Evolutionary conservation across 345 rosid species (phyloP).

Genomic region (Bruguiera sexangula): DNA sequence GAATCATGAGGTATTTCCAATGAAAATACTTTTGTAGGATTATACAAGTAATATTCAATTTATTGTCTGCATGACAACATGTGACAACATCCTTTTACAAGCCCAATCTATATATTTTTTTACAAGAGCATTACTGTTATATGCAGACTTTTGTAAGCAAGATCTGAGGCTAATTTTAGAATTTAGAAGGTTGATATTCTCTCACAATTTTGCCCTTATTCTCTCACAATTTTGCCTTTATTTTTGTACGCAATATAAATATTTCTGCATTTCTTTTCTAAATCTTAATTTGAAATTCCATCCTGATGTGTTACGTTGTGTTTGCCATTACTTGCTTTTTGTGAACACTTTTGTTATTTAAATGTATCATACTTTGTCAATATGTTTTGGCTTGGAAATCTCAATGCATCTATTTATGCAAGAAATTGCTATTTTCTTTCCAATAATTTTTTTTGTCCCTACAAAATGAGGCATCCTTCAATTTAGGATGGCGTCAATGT

Average conservation of each 20-base stretch:
- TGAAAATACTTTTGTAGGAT: not conserved
- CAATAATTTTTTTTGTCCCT: not conserved
- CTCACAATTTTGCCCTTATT: not conserved
- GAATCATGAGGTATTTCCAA: slow-evolving; percentile 64
- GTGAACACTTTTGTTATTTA: no score
- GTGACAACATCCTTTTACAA: not conserved
- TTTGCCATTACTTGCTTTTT: no score
- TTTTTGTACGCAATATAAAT: not conserved
- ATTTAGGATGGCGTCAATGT: not conserved
- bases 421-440: no score
- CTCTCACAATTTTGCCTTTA: not conserved
- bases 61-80: not conserved
- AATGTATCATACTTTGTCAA: no score
- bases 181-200: no score
- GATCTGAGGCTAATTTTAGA: not conserved
- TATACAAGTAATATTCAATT: not conserved
- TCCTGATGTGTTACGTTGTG: no score
- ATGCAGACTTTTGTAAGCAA: not conserved
- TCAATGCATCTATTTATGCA: no score
- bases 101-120: not conserved
- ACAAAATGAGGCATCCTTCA: not conserved
- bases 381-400: no score
- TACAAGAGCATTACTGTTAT: not conserved
- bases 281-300: not conserved
- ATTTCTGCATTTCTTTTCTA: not conserved